These are phyloP conservation scores for Magnusiomyces ingens DNA, from an alignment of 1,139 yeast species.

Conservation along the genomic window DNA sequence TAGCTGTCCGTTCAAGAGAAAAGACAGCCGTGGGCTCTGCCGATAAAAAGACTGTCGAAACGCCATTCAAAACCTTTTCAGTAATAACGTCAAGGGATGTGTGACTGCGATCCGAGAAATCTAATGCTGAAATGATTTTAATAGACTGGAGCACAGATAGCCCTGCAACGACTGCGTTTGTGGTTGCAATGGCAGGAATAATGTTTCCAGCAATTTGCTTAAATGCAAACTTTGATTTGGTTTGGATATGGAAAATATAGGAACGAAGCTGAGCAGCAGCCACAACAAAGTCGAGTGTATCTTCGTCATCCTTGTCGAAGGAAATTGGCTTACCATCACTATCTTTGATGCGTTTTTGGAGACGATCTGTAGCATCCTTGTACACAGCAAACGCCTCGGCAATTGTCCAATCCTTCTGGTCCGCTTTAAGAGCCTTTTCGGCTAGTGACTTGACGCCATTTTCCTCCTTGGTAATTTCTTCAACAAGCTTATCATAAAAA, in stretches of 20 bases:
- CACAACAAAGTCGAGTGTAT: slow-evolving; percentile 79
- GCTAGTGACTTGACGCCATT: slow-evolving; percentile 12
- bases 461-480: slow-evolving; percentile 18
- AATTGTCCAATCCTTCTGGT: slow-evolving; percentile 58
- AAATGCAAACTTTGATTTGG: slow-evolving; percentile 75
- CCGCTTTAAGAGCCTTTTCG: slow-evolving; percentile 37
- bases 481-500: slow-evolving; percentile 27
- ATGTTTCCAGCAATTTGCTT: slow-evolving; percentile 96
- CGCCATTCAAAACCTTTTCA: slow-evolving; percentile 3
- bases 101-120: not conserved
- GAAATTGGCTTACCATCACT: slow-evolving; percentile 34
- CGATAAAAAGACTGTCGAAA: slow-evolving; percentile 11
- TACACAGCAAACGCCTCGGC: slow-evolving; percentile 62
- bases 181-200: slow-evolving; percentile 97
- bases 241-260: slow-evolving; percentile 59
- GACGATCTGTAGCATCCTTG: slow-evolving; percentile 40
- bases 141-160: slow-evolving; percentile 69
- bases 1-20: slow-evolving; percentile 52
- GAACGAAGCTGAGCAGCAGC: slow-evolving; percentile 85
- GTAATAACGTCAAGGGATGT: slow-evolving; percentile 8
- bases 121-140: slow-evolving; percentile 38
- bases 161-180: slow-evolving; percentile 93
- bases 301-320: slow-evolving; percentile 94
- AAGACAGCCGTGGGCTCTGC: slow-evolving; percentile 50
- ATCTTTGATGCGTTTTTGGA: slow-evolving; percentile 39